phyloP scores from a whole-genome alignment of 148 eudicot genomes.

The Simmondsia chinensis region DNA sequence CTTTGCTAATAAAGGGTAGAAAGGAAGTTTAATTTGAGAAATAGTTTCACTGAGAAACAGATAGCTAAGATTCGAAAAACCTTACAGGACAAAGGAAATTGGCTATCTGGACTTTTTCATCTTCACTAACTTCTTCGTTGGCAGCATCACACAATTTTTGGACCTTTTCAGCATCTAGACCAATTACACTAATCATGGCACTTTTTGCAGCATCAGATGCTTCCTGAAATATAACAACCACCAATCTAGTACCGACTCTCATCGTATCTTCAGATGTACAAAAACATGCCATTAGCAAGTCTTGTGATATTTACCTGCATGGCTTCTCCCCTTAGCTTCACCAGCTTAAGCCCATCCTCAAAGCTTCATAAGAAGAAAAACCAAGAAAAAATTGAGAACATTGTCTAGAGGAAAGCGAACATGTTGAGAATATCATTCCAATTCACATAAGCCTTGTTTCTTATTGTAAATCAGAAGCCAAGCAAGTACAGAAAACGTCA shows the following conservation, averaged over 20 bases:
- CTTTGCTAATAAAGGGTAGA: too few relatives aligned
- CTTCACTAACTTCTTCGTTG: conserved; percentile 79
- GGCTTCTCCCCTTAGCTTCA: conserved; percentile 88
- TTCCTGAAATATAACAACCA: conserved; percentile 48
- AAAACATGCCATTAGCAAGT: conserved; percentile 1
- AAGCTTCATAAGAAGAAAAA: conserved; percentile 42
- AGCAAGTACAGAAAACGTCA: too few relatives aligned
- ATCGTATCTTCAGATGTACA: not conserved
- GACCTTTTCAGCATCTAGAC: conserved; percentile 77
- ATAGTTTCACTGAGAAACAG: not conserved
- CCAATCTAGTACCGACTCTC: not conserved
- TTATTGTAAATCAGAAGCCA: too few relatives aligned
- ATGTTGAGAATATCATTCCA: too few relatives aligned
- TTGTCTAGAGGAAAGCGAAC: too few relatives aligned
- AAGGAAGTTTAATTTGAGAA: too few relatives aligned
- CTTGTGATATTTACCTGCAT: conserved; percentile 50
- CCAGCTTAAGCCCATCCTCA: conserved; percentile 95
- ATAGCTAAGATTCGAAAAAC: not conserved
- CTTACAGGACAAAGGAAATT: conserved; percentile 77
- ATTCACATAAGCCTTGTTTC: too few relatives aligned
- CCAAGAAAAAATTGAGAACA: not conserved
- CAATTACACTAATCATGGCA: conserved; percentile 84
- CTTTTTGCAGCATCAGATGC: conserved; percentile 86
- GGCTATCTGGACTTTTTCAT: conserved; percentile 72
- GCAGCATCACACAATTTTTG: conserved; percentile 84